Conservation (phyloP, 768 basidiomycete genomes). For the Tylopilus balloui region DNA sequence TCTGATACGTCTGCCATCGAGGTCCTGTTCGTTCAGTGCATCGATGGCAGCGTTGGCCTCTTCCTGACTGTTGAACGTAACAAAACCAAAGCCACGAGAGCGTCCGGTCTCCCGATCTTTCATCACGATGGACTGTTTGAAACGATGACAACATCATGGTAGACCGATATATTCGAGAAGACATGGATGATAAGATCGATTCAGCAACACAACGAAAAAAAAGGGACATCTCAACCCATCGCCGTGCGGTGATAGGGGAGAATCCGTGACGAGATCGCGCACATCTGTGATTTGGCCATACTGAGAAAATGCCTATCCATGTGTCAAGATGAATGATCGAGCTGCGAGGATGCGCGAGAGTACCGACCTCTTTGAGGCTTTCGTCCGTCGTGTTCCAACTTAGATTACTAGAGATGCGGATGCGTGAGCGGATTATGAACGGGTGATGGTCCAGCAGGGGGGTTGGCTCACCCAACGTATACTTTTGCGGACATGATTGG, state of each 20-base stretch:
- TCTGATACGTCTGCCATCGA: conserved; percentile 51
- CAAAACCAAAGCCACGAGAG: conserved; percentile 56
- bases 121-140: conserved; percentile 33
- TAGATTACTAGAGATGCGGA: conserved; percentile 22
- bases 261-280: conserved; percentile 33
- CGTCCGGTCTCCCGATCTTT: conserved; percentile 55
- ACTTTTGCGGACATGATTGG: conserved; percentile 30
- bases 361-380: conserved; percentile 22
- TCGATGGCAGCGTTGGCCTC: conserved; percentile 46
- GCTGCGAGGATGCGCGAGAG: not conserved
- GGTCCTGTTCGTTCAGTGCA: conserved; percentile 45
- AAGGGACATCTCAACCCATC: conserved; percentile 31
- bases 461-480: conserved; percentile 30
- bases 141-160: conserved; percentile 7
- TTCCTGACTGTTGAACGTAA: conserved; percentile 31
- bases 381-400: conserved; percentile 34
- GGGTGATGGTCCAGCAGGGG: not conserved
- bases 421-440: not conserved
- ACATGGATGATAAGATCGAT: conserved; percentile 24
- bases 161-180: conserved; percentile 11
- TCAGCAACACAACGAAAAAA: conserved; percentile 22
- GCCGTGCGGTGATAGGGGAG: conserved; percentile 29
- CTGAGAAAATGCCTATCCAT: conserved; percentile 38
- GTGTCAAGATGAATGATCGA: conserved; percentile 8
- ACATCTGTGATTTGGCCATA: conserved; percentile 49